phyloP scores from a whole-genome alignment of 148 eudicot genomes.

The Gaultheria prostrata region DNA sequence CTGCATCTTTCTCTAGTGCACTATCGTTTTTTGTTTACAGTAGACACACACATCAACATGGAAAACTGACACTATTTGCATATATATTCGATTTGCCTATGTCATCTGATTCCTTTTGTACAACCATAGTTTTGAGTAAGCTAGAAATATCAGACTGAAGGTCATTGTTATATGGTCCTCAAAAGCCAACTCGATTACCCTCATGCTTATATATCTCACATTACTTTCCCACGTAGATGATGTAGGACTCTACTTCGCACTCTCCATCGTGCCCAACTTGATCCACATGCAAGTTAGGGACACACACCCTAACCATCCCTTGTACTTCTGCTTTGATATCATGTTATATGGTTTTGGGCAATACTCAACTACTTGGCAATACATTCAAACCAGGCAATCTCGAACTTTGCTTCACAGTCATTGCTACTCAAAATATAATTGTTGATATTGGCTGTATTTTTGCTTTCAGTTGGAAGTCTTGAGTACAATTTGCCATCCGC shows the following conservation, averaged over 20 bases:
- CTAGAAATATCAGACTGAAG: neutral
- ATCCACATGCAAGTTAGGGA: neutral
- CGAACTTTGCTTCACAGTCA: neutral
- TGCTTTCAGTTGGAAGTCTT: conserved; percentile 63
- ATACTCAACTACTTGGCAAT: neutral
- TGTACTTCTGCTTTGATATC: neutral
- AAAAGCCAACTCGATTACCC: neutral
- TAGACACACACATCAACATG: neutral
- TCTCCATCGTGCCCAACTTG: neutral
- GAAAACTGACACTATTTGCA: neutral
- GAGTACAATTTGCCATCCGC: conserved; percentile 79
- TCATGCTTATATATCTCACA: neutral
- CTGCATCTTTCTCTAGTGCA: neutral
- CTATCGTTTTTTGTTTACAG: neutral
- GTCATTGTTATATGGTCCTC: neutral
- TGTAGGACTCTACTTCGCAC: neutral
- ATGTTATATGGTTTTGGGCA: neutral
- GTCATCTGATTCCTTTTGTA: neutral
- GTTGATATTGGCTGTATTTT: neutral
- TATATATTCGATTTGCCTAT: neutral
- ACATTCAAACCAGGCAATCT: neutral
- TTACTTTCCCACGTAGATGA: neutral
- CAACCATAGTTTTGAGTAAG: neutral
- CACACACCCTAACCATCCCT: neutral
- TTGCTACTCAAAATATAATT: neutral